These are phyloP conservation scores for Coemansia sp. DNA, from an alignment of 192 early-diverging fungal genomes.

Conservation along the genomic window DNA sequence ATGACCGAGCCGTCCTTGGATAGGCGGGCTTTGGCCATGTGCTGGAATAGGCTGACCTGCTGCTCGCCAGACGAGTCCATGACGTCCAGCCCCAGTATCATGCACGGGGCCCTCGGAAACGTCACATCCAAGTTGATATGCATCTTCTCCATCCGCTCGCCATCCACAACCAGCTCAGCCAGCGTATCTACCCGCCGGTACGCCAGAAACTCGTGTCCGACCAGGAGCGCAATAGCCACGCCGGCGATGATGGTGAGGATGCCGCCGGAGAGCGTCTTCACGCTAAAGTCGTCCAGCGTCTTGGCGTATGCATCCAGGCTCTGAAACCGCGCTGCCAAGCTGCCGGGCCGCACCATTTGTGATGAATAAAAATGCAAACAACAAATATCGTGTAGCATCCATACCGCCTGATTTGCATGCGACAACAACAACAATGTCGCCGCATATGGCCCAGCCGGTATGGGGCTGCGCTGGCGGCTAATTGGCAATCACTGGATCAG, in stretches of 20 bases:
- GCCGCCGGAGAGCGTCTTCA: slow-evolving; percentile 78
- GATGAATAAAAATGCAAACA: background rate
- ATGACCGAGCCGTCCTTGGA: slow-evolving; percentile 65
- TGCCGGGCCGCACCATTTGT: slow-evolving; percentile 8
- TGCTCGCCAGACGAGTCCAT: slow-evolving; percentile 93
- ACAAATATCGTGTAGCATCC: background rate
- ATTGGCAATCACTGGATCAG: background rate
- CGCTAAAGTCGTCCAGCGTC: slow-evolving; percentile 91
- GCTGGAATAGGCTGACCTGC: slow-evolving; percentile 72
- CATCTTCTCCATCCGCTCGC: slow-evolving; percentile 83
- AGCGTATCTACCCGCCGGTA: slow-evolving; percentile 67
- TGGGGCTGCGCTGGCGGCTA: too few relatives aligned
- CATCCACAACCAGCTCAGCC: slow-evolving; percentile 80
- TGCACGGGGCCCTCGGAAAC: slow-evolving; percentile 89
- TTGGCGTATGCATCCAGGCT: slow-evolving; percentile 91
- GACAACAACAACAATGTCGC: background rate
- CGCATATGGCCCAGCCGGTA: too few relatives aligned
- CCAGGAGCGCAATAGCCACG: slow-evolving; percentile 70
- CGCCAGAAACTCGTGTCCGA: slow-evolving; percentile 79
- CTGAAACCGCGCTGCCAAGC: slow-evolving; percentile 45
- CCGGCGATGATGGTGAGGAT: slow-evolving; percentile 80
- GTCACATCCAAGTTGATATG: slow-evolving; percentile 86
- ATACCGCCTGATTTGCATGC: background rate
- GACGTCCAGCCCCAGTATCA: slow-evolving; percentile 88
- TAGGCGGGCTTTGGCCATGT: slow-evolving; percentile 80